Evolutionary conservation across 2,329 filamentous ascomycete species (phyloP), one percentile per base, ranked within the genome.

Genomic region (Fusarium siculi): DNA sequence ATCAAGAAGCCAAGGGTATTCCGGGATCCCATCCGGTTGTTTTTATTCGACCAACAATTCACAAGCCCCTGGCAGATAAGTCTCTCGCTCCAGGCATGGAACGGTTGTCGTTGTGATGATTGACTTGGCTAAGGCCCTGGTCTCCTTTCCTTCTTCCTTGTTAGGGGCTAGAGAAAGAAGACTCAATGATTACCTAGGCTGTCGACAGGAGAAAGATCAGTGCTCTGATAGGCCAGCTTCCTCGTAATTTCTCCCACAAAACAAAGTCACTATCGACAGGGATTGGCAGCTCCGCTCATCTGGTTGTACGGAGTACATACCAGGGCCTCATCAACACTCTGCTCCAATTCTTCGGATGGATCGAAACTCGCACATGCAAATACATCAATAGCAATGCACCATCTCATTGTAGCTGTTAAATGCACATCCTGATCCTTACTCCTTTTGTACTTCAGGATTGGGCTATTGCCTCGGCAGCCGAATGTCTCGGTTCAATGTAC

Each of bases 271-370:
- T 30, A 36, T 44, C 21, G 46, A 44, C 59, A 66, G 65, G 69
- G 62, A 50, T 57, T 64, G 42, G 40, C 40, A 39, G 46, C 37
- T 56, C 62, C 52, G 55, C 55, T 34, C 42, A 54, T 49, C 43
- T 36, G 55, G 39, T 32, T 50, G 25, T 37, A 34, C 15, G 12
- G 32, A 32, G 32, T 34, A 30, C 44, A 47, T 47, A 32, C 43
- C 50, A 46, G n/a, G 32, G 30, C 69, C 36, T 44, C 47, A 56
- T 47, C 47, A 49, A 69, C 68, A 69, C 64, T 69, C 57, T 53
- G 37, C 43, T 46, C 59, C 32, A 46, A 39, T 34, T 54, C 65
- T 39, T 37, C 21, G 16, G 19, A 53, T 52, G 46, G 52, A 43
- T 30, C 28, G 32, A 57, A 55, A 39, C 46, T 42, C 44, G 25